Evolutionary conservation across 805 yeast genomes (phyloP).

Genomic region (Zygoascus bituminiphila): DNA sequence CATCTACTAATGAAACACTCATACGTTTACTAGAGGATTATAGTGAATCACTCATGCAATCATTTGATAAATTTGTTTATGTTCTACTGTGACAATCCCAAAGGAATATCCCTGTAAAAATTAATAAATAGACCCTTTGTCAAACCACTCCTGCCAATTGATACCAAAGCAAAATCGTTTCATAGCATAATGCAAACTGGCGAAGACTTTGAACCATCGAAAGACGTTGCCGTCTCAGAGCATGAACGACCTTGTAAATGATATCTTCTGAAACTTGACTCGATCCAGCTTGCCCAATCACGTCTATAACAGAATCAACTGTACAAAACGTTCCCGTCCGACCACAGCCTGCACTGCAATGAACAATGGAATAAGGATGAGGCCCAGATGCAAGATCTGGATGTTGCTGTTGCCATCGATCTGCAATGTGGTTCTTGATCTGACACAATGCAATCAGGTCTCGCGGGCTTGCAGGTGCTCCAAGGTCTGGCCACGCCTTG

Average conservation of each 20-base stretch:
- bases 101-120: neutral
- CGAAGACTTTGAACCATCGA: conserved; percentile 80
- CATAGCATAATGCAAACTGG: conserved; percentile 70
- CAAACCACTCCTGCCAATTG: neutral
- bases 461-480: conserved; percentile 48
- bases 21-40: too few species aligned
- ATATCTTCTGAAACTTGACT: conserved; percentile 36
- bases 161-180: conserved; percentile 35
- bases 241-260: conserved; percentile 53
- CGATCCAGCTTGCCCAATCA: conserved; percentile 19
- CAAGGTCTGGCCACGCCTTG: conserved; percentile 80
- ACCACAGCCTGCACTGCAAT: conserved; percentile 97
- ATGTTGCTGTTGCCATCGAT: conserved; percentile 6
- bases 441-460: conserved; percentile 54
- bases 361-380: conserved; percentile 40
- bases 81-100: neutral
- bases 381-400: neutral
- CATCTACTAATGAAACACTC: too few species aligned
- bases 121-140: conserved; percentile 8
- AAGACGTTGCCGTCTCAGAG: conserved; percentile 63
- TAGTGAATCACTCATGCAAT: too few species aligned
- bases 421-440: conserved; percentile 36
- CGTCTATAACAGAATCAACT: conserved; percentile 34
- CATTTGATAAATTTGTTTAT: neutral
- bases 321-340: conserved; percentile 81